Evolutionary conservation across 371 early-diverging fungal species (phyloP), one percentile per base, ranked within the genome.

Genomic region (Coemansia sp.): DNA sequence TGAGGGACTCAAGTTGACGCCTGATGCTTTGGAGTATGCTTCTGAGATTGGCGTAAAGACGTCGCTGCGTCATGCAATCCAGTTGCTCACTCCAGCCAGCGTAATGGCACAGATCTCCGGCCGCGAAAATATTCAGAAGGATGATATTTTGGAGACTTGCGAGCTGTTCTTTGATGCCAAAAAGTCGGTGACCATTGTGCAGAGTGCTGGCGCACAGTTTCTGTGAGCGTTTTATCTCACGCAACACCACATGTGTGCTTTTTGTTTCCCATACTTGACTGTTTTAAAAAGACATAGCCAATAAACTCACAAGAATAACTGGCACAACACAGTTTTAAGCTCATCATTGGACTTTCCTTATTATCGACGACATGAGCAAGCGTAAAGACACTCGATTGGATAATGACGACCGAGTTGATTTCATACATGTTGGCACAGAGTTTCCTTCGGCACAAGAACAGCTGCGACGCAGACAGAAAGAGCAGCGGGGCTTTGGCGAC

Each of bases 1-100:
- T 5, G 99, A 98, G 75, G 88, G 89, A 8, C 80, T 97, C 67
- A 84, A 83, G 9, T 80, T 95, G 5, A 79, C 86, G 7, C 89
- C 90, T 6, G 93, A 89, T 25, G 91, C 95, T 0, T 67, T 93
- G 21, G 87, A 87, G 62, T 74, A 85, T 48, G 84, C 96, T 68
- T 93, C 97, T 4, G 88, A 92, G 33, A 83, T 91, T 39, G 97
- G 94, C 42, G 88, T 88, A 61, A 89, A 89, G 65, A 89, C 92
- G 18, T 96, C 93, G 26, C 82, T 93, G 82, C 90, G 98, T 78
- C 98, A 97, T 72, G 94, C 96, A n/a, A 95, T 99, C 72, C 99
- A 99, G 84, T 85, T 99, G 42, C 84, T 99, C 39, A 95, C 96
- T 7, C 97, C 97, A 2, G 89, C 95, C 33, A 91, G 85, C 59